Conservation (phyloP, 1,284 basidiomycete species). For the Porodaedalea pini region DNA sequence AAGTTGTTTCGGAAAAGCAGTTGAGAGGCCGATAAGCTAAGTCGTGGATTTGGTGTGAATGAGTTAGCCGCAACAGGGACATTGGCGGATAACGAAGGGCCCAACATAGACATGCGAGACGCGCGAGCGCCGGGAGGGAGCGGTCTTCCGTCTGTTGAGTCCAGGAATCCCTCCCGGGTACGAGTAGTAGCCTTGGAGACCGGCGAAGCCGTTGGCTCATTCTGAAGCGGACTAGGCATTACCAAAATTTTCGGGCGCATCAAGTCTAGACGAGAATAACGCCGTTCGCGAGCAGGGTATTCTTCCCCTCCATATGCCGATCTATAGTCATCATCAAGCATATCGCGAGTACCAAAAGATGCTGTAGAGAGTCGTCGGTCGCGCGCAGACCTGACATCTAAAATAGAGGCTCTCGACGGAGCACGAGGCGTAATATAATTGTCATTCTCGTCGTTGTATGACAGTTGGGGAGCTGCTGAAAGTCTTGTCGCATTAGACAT, state of each 20-base stretch:
- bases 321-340: conserved; percentile 54
- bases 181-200: conserved; percentile 26
- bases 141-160: conserved; percentile 62
- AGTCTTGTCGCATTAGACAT: conserved; percentile 46
- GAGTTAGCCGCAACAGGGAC: conserved; percentile 57
- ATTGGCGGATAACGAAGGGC: conserved; percentile 25
- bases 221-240: conserved; percentile 80
- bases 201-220: conserved; percentile 33
- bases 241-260: conserved; percentile 79
- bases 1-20: conserved; percentile 77
- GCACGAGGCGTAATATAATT: background rate
- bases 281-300: conserved; percentile 43
- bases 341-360: conserved; percentile 59
- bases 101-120: conserved; percentile 38
- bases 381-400: conserved; percentile 9
- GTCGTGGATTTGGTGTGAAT: conserved; percentile 74
- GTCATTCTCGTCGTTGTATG: conserved; percentile 17
- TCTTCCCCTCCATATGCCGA: conserved; percentile 33
- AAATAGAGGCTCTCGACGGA: conserved; percentile 12
- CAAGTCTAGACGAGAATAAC: conserved; percentile 68
- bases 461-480: conserved; percentile 19
- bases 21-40: conserved; percentile 68
- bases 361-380: conserved; percentile 24
- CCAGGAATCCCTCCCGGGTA: conserved; percentile 55
- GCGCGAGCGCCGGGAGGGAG: conserved; percentile 65